Evolutionary conservation across 176 grass and related monocot species (phyloP).

Genomic region (Themeda triandra): DNA sequence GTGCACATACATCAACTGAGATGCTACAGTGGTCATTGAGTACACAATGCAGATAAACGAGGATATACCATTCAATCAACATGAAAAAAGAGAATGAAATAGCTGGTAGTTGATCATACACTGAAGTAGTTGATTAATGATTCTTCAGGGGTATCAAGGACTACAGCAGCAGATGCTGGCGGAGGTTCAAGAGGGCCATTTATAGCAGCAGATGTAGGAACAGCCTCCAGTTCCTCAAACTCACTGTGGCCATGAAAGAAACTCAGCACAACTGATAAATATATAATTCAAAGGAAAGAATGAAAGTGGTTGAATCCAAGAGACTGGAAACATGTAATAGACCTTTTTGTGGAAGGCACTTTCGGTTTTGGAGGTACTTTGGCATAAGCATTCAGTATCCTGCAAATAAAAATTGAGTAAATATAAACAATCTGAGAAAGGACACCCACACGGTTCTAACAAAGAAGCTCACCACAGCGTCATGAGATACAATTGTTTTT

Average conservation of each 20-base stretch:
- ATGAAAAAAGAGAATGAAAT: background rate
- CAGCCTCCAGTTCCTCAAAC: constrained; percentile 76
- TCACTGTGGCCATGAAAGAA: constrained; percentile 46
- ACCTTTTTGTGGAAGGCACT: constrained; percentile 75
- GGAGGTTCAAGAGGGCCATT: constrained; percentile 73
- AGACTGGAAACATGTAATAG: background rate
- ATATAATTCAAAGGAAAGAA: background rate
- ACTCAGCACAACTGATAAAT: background rate
- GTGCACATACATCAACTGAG: background rate
- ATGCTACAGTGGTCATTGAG: background rate
- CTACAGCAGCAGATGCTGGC: constrained; percentile 25
- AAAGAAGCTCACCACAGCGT: background rate
- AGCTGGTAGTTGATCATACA: constrained; percentile 35
- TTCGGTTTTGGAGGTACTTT: constrained; percentile 85
- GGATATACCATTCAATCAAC: background rate
- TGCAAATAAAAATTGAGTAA: constrained; percentile 20
- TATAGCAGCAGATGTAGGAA: constrained; percentile 60
- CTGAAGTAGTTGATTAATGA: constrained; percentile 52
- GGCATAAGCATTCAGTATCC: constrained; percentile 86
- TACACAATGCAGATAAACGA: background rate
- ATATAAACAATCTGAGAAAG: background rate
- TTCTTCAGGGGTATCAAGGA: constrained; percentile 52
- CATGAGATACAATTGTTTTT: background rate
- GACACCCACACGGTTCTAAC: background rate
- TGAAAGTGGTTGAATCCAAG: background rate